Base-by-base conservation (phyloP, 306 rosid genomes). In the Dalbergia cultrata region DNA sequence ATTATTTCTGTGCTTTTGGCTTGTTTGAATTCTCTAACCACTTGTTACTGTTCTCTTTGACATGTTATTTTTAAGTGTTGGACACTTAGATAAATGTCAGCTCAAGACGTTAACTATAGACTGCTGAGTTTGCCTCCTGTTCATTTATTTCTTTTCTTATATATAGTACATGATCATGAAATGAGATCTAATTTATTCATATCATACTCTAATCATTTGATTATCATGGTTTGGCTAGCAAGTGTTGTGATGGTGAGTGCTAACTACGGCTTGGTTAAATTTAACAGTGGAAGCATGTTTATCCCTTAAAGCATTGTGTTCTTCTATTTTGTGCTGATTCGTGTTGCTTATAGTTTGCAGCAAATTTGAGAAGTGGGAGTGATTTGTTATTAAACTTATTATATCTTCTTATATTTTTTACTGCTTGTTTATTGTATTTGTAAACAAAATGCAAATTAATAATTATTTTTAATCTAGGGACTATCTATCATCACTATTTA, bases 291-390 rank as follows among this genome's bases (percentile, higher is more conserved):
- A 19, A 44, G 35, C 57, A 21, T 53, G 44, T 44, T 45, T 67
- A 67, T 67, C 73, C 44, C 53, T 63, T 63, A 63, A 52, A 52
- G 58, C 58, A 11, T 37, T 19, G 19, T 44, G 18, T 67, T 44
- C 19, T 33, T n/a, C 18, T 67, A 44, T 12, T 43, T 43, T 67
- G 35, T n/a, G 54, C 35, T 44, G 9, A 39, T 67, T 43, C 10
- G 22, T 17, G 13, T 41, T 18, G 18, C 53, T 14, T 6, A 34
- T 63, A 67, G 21, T 41, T 43, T 43, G 54, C 18, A 5, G 53
- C 34, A 19, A 44, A 12, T 67, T 43, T 67, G 13, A 19, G 14
- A 19, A 43, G 49, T 26, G 31, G 31, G 31, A 26, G 31, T 26
- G 31, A 26, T 26, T 26, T 26, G 31, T 26, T 26, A 26, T 26